Conservation (phyloP, 441 rosid species). For the Aquilaria agallochum region DNA sequence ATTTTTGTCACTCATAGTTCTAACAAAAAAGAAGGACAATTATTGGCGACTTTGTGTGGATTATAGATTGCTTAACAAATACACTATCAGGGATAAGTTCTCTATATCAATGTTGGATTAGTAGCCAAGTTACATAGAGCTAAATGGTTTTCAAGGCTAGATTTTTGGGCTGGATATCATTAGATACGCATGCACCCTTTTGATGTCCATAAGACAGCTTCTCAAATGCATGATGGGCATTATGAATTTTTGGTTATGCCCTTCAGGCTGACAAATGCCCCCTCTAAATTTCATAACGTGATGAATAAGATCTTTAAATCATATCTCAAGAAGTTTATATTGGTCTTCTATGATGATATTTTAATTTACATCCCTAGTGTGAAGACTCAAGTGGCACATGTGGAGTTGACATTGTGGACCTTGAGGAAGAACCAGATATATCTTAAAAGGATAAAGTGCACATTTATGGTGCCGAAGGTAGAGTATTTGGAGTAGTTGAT, state of each 20-base stretch:
- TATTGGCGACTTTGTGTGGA: constrained; percentile 4
- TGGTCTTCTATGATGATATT: not conserved
- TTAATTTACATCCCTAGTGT: not conserved
- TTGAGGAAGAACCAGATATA: not conserved
- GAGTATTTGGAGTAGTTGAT: not conserved
- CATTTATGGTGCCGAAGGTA: not conserved
- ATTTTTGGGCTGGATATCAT: not conserved
- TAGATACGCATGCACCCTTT: not conserved
- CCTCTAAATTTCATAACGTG: not conserved
- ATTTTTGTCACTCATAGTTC: not conserved
- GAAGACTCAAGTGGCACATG: not conserved
- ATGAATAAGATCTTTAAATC: constrained; percentile 7
- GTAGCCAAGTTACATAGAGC: not conserved
- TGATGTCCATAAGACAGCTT: not conserved
- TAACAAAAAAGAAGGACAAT: not conserved
- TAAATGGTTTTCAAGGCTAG: not conserved
- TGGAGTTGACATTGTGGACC: not conserved
- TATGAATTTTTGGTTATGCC: constrained; percentile 12
- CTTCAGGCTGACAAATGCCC: constrained; percentile 5
- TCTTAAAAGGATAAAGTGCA: not conserved
- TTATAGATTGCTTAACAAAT: not conserved
- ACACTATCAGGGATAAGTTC: not conserved
- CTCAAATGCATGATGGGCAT: not conserved
- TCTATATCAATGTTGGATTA: constrained; percentile 7
- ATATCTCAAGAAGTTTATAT: not conserved